Conservation (phyloP, 441 rosid species). For the Biscutella laevigata region DNA sequence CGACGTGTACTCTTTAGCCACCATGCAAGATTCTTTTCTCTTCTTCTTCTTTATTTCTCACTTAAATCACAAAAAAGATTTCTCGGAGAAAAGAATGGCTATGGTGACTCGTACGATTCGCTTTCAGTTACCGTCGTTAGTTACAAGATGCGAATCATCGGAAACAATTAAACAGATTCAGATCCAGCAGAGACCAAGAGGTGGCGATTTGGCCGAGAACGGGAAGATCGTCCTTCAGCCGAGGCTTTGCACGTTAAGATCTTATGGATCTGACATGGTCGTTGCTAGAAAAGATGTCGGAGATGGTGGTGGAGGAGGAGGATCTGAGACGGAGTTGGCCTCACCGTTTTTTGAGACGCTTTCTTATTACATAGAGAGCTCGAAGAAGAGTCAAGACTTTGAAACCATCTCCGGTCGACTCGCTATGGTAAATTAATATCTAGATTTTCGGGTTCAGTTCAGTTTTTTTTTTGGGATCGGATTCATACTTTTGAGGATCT, state of each 20-base stretch:
- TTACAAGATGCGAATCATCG: slow-evolving; percentile 23
- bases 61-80: neutral
- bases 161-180: slow-evolving; percentile 32
- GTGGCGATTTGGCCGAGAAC: slow-evolving; percentile 25
- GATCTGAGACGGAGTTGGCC: slow-evolving; percentile 20
- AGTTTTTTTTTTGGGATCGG: too few relatives aligned
- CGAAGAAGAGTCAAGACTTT: slow-evolving; percentile 71
- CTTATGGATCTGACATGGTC: slow-evolving; percentile 64
- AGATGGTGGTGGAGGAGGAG: slow-evolving; percentile 1
- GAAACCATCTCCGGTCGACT: slow-evolving; percentile 85
- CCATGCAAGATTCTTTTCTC: slow-evolving; percentile 23
- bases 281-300: slow-evolving; percentile 35
- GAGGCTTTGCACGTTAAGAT: slow-evolving; percentile 69
- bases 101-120: slow-evolving; percentile 43
- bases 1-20: slow-evolving; percentile 25
- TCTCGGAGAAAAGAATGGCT: slow-evolving; percentile 35
- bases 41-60: neutral
- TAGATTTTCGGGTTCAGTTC: too few relatives aligned
- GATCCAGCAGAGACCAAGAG: slow-evolving; percentile 24
- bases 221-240: slow-evolving; percentile 74
- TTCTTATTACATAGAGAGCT: slow-evolving; percentile 79
- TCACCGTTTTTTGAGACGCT: slow-evolving; percentile 67
- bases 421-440: slow-evolving; percentile 86
- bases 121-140: slow-evolving; percentile 28
- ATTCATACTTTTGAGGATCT: too few relatives aligned